Base-by-base conservation (phyloP, 306 rosid genomes). In the Oemleria cerasiformis region DNA sequence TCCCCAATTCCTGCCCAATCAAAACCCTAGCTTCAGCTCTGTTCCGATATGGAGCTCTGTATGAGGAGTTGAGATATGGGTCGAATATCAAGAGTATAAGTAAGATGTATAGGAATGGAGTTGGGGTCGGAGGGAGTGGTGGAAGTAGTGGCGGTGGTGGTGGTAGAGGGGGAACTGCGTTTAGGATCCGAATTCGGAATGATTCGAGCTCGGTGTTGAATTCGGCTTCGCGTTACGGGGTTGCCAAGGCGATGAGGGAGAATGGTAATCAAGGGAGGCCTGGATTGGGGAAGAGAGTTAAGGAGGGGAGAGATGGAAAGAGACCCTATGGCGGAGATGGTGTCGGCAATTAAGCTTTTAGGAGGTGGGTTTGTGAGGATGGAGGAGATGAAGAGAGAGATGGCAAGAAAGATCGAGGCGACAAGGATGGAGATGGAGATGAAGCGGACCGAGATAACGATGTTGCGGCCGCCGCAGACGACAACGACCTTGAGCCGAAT, bases 331-430 rank as follows among this genome's bases (percentile, higher is more conserved):
- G 87, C 78, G 0, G 97, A 91, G 23, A 82, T 95, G 82, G 96
- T 94, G 43, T 57, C 88, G 0, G 99, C 99, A 1, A 95, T 95
- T 38, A 91, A 85, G 80, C 70, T 88, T 0, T 60, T 95, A 51
- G 97, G 97, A 44, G 99, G 91, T 78, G 99, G 99, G 61, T 91
- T 95, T 71, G 97, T 91, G 73, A 89, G 88, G 54, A 88, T 86
- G 90, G 99, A 95, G 71, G 84, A 92, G 79, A 95, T 87, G 96
- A 95, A 91, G 86, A 95, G 91, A 91, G 97, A 95, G 79, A 95
- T 91, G 99, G 96, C 97, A 0, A 88, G 91, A 74, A 96, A 95
- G 78, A 88, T 95, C 4, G 99, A 95, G 47, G 70, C 86, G 0
- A 91, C 85, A 89, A 61, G 99, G 67, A 91, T 91, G 97, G 99